Evolutionary conservation across 108 stramenopile species (phyloP).

Genomic region (Licmophora abbreviata): DNA sequence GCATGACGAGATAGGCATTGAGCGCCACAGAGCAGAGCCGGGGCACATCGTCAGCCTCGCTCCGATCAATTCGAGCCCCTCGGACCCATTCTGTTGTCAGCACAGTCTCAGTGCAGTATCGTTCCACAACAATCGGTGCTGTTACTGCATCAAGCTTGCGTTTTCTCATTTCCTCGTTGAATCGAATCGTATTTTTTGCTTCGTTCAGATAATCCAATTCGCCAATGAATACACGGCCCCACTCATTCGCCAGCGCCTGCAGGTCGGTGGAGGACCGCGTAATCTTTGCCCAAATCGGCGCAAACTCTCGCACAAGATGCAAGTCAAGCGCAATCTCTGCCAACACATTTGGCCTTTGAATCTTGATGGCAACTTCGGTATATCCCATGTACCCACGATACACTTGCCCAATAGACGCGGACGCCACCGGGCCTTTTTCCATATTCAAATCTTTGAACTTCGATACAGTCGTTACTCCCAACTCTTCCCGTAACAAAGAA

Average conservation of each 20-base stretch:
- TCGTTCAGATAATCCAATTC: constrained; percentile 81
- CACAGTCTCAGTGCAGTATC: constrained; percentile 40
- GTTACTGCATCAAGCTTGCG: constrained; percentile 43
- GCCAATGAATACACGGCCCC: constrained; percentile 78
- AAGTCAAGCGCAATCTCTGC: constrained; percentile 68
- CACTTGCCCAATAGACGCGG: constrained; percentile 87
- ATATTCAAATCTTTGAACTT: constrained; percentile 13
- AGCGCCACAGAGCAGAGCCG: constrained; percentile 60
- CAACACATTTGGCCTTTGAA: constrained; percentile 77
- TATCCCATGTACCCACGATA: constrained; percentile 30
- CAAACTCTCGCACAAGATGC: constrained; percentile 55
- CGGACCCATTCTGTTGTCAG: constrained; percentile 82
- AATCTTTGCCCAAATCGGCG: constrained; percentile 39
- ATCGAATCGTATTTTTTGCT: constrained; percentile 45
- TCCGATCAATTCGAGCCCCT: constrained; percentile 51
- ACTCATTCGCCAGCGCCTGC: constrained; percentile 58
- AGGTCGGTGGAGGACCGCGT: constrained; percentile 35
- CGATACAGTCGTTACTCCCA: constrained; percentile 16
- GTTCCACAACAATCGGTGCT: constrained; percentile 49
- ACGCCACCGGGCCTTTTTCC: constrained; percentile 66
- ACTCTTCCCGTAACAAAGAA: constrained; percentile 47
- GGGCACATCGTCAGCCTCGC: constrained; percentile 36
- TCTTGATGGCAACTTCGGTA: constrained; percentile 71
- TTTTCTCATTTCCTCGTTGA: constrained; percentile 42
- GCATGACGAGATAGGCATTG: constrained; percentile 64